phyloP scores from a whole-genome alignment of 768 basidiomycete genomes.

The Tulasnella sp. region DNA sequence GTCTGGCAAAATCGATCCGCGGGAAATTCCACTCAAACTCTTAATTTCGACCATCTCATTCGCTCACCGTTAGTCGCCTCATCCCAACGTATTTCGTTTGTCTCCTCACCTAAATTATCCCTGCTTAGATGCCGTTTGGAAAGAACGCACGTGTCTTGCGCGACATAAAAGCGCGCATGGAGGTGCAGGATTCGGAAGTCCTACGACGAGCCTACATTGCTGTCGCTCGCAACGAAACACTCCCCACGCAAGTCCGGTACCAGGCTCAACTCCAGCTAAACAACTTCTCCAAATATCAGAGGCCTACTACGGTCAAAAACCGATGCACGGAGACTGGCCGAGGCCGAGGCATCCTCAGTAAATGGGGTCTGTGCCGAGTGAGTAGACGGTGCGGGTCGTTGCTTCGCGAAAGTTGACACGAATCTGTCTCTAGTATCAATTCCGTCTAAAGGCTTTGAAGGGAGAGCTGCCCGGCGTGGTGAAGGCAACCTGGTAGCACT shows the following conservation, averaged over 20 bases:
- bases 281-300: conserved; percentile 77
- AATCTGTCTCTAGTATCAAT: conserved; percentile 70
- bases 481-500: conserved; percentile 83
- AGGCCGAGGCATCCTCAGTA: conserved; percentile 84
- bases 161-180: conserved; percentile 34
- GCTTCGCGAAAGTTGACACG: background rate
- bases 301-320: conserved; percentile 87
- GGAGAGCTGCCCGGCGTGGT: conserved; percentile 86
- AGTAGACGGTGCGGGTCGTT: conserved; percentile 35
- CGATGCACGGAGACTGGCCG: conserved; percentile 83
- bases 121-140: conserved; percentile 20
- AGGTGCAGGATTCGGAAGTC: conserved; percentile 73
- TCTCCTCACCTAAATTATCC: background rate
- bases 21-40: conserved; percentile 9
- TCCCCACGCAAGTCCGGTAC: conserved; percentile 88
- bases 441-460: conserved; percentile 78
- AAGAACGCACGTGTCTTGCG: conserved; percentile 36
- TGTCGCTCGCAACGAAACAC: conserved; percentile 86
- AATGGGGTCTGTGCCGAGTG: conserved; percentile 86
- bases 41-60: conserved; percentile 22
- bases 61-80: background rate
- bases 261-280: conserved; percentile 94
- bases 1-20: conserved; percentile 20
- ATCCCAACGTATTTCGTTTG: background rate
- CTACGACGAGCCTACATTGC: conserved; percentile 87